Evolutionary conservation across 495 filamentous ascomycete genomes (phyloP).

Genomic region (Thermochaetoides thermophila): DNA sequence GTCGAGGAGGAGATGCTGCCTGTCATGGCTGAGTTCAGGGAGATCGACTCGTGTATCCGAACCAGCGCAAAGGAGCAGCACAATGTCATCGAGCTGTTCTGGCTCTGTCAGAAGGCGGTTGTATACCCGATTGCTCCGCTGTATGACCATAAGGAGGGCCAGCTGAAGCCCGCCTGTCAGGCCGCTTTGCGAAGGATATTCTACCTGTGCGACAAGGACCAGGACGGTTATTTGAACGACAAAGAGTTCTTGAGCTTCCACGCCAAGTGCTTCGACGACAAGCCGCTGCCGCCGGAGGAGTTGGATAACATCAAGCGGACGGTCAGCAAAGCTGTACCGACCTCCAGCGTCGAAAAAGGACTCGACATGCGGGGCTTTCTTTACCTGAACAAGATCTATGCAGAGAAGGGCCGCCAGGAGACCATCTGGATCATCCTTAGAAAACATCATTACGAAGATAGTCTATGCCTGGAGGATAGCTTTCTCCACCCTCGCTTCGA

Average conservation of each 20-base stretch:
- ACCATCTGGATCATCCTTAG: slow-evolving; percentile 93
- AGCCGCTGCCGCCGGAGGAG: slow-evolving; percentile 62
- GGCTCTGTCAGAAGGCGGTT: slow-evolving; percentile 95
- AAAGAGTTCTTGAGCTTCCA: slow-evolving; percentile 85
- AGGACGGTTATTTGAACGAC: slow-evolving; percentile 87
- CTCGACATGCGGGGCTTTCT: slow-evolving; percentile 74
- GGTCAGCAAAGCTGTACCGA: slow-evolving; percentile 50
- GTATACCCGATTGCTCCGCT: slow-evolving; percentile 93
- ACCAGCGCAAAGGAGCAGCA: slow-evolving; percentile 87
- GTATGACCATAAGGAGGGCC: slow-evolving; percentile 85
- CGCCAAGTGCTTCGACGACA: slow-evolving; percentile 77
- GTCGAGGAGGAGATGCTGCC: slow-evolving; percentile 96
- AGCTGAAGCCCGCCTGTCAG: slow-evolving; percentile 75
- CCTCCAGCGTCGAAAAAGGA: slow-evolving; percentile 52
- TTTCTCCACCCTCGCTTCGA: slow-evolving; percentile 94
- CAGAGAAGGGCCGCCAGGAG: slow-evolving; percentile 94
- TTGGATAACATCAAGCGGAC: slow-evolving; percentile 76
- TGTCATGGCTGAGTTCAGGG: slow-evolving; percentile 96
- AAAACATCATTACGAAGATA: slow-evolving; percentile 95
- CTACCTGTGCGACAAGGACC: slow-evolving; percentile 89
- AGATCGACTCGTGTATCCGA: slow-evolving; percentile 94
- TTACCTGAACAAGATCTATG: slow-evolving; percentile 84
- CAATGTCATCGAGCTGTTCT: slow-evolving; percentile 95
- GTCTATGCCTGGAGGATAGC: slow-evolving; percentile 70
- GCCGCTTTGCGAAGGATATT: slow-evolving; percentile 80